Base-by-base conservation (phyloP, 306 rosid species). In the Vigna angularis region DNA sequence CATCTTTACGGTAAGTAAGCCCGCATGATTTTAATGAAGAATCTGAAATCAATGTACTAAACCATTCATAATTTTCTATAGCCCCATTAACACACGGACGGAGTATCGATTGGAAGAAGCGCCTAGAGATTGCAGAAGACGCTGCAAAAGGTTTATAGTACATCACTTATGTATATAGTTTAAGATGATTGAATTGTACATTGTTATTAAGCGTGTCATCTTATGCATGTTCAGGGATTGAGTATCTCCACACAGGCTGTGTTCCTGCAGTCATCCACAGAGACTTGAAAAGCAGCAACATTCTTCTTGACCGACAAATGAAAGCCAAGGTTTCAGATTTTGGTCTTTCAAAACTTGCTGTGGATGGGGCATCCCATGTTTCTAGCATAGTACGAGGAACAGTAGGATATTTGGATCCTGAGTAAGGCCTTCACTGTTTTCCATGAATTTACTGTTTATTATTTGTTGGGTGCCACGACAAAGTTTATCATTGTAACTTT, bases 301-400 rank as follows among this genome's bases (percentile, higher is more conserved):
- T 95, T 86, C 93, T 95, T 84, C 91, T 95, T 55, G 98, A 95
- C 84, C 84, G 34, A 51, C 90, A 88, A 70, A 93, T 91, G 99
- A 88, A 83, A 89, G 99, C 98, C 20, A 95, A 95, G 88, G 98
- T 95, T 78, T 87, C 99, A 55, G 99, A 96, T 82, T 96, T 96
- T 72, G 99, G 98, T 65, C 98, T 96, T 70, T 96, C 99, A 20
- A 96, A 96, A 84, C 93, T 96, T 70, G 94, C 96, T 5, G 97
- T 93, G 24, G 99, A 96, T 40, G 99, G 93, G 49, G 96, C 72
- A 70, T 93, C 98, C 70, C 98, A 96, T 59, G 99, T 96, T 61
- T 96, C 99, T 6, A 96, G 99, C 86, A 83, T 90, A 44, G 99
- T 96, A 84, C 89, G 99, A 49, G 99, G 99, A 57, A 96, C 99